Evolutionary conservation across 495 filamentous ascomycete genomes (phyloP).

Genomic region (Pyrenula massariospora): DNA sequence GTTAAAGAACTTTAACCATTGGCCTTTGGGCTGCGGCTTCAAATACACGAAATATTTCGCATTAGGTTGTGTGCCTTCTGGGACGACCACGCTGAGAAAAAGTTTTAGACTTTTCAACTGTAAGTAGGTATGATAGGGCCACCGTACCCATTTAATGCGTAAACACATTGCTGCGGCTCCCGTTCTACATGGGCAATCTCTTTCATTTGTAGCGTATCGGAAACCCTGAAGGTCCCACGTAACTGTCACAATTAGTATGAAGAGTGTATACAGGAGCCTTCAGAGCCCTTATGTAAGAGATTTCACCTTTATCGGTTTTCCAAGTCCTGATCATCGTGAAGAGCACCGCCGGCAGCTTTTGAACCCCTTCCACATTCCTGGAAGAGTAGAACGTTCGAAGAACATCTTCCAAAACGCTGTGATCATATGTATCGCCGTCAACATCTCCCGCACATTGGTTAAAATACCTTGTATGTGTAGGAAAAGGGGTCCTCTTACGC

Average conservation of each 20-base stretch:
- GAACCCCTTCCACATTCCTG: background rate
- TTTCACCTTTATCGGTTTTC: background rate
- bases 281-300: background rate
- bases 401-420: background rate
- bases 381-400: background rate
- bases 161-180: background rate
- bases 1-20: background rate
- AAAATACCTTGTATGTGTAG: background rate
- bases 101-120: background rate
- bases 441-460: background rate
- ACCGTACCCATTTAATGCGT: background rate
- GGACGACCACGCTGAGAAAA: background rate
- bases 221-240: background rate
- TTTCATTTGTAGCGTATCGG: background rate
- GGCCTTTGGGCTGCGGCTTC: background rate
- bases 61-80: background rate
- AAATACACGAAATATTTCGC: background rate
- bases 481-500: background rate
- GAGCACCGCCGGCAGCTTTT: background rate
- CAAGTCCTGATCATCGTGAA: background rate
- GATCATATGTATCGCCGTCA: background rate
- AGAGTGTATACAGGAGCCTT: background rate
- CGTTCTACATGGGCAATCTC: background rate
- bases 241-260: background rate
- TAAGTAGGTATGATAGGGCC: background rate